Evolutionary conservation across 2,329 filamentous ascomycete species (phyloP), one percentile per base, ranked within the genome.

Genomic region (Colletotrichum sp.): DNA sequence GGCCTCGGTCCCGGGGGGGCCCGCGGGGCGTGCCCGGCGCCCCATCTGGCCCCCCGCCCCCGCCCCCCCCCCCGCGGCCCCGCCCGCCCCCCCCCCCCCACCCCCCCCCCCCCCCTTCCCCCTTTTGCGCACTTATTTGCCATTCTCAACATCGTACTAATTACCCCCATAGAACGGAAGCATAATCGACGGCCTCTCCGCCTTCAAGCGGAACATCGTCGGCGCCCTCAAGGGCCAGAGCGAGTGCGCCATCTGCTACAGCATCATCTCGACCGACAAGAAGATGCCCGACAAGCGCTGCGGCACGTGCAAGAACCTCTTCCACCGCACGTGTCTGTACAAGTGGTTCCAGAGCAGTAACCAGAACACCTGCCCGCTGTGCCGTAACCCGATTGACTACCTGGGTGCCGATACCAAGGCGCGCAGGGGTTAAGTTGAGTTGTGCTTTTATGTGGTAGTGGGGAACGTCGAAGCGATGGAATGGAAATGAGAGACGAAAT

Each of bases 261-360:
- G 93, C 76, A 96, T 99, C 82, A 95, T 99, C 78, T 95, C 95
- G 21, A 92, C 92, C 9, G 96, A 98, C 84, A 95, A 95, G 88
- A 94, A 94, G 84, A 92, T 98, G 84, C 97, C 97, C 0, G 96
- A 97, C 84, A 99, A 99, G 89, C 90, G 92, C 71, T 99, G 97
- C 84, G 89, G 91, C 63, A 99, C 96, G 2, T 99, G 97, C 89
- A 96, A 96, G 88, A 96, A 99, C 85, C 88, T 95, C 69, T 99
- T 99, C 88, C 97, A 99, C 85, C 91, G 93, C 1, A 91, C 92
- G 4, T 99, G 97, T 86, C 86, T 99, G 85, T 98, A 95, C 88
- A 96, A 96, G 86, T 99, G 97, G 97, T 99, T 99, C 88, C 95
- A 95, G 89, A 96, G 91, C 80, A 98, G 96, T 83, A 98, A 95